Percentiles rank a stretch among this genome's conserved stretches.
These are phyloP conservation scores for Metschnikowia similis DNA, from an alignment of 805 yeast species.

Conservation along the genomic window DNA sequence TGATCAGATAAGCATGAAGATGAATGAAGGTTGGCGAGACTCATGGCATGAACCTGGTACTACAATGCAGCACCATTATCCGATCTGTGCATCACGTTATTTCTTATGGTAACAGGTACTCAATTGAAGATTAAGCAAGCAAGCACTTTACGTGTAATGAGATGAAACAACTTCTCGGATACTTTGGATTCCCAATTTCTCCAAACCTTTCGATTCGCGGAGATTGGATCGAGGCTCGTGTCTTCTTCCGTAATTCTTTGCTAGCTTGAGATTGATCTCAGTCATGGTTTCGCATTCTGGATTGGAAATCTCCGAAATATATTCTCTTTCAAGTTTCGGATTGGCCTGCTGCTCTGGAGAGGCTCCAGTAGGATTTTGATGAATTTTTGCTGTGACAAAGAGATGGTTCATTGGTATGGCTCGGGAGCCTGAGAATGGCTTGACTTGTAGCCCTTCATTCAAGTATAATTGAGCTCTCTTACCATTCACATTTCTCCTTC, in stretches of 20 bases:
- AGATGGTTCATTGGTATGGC: slow-evolving; percentile 15
- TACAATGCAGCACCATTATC: no score
- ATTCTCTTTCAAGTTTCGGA: slow-evolving; percentile 15
- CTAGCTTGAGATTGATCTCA: slow-evolving; percentile 2
- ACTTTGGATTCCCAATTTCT: slow-evolving; percentile 31
- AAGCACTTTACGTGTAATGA: slow-evolving; percentile 22
- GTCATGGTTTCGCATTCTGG: slow-evolving; percentile 9
- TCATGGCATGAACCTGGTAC: no score
- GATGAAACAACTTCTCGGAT: slow-evolving; percentile 22
- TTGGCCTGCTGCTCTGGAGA: slow-evolving; percentile 16
- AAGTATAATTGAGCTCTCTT: slow-evolving; percentile 22
- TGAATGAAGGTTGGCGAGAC: no score
- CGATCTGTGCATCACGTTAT: no score
- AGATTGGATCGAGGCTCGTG: slow-evolving; percentile 2
- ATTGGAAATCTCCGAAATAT: no score
- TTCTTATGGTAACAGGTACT: slow-evolving; percentile 24
- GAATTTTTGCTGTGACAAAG: slow-evolving; percentile 7
- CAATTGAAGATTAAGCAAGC: slow-evolving; percentile 33
- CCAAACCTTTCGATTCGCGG: slow-evolving; percentile 16
- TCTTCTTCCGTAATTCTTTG: neutral
- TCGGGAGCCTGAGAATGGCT: slow-evolving; percentile 31
- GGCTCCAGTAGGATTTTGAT: slow-evolving; percentile 6
- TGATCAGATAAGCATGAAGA: no score
- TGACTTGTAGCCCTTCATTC: slow-evolving; percentile 35
- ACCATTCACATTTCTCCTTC: neutral